A percentile compares a stretch with the other conserved stretches of the same genome.
Evolutionary conservation across 2,329 filamentous ascomycete genomes (phyloP).

Genomic region (Alternaria sp.): DNA sequence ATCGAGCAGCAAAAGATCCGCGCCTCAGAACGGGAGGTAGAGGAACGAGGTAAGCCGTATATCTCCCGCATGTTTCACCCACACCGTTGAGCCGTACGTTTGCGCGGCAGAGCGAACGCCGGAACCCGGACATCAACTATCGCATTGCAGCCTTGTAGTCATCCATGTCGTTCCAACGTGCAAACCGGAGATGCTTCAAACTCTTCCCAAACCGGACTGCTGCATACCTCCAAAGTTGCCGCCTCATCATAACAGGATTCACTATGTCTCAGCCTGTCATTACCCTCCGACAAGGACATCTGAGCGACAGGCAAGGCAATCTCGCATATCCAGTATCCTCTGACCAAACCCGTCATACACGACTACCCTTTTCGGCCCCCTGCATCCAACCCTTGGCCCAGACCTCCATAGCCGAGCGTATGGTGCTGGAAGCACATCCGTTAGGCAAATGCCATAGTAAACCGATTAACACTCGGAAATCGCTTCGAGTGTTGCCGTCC

Average conservation of each 20-base stretch:
- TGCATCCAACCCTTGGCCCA: slow-evolving; percentile 27
- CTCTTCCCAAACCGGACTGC: slow-evolving; percentile 21
- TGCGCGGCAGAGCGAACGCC: slow-evolving; percentile 19
- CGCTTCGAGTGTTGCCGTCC: slow-evolving; percentile 3
- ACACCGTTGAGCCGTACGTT: slow-evolving; percentile 19
- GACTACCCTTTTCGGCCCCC: slow-evolving; percentile 20
- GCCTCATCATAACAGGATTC: slow-evolving; percentile 13
- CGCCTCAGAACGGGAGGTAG: slow-evolving; percentile 72
- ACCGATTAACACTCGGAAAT: slow-evolving; percentile 8
- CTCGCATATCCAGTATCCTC: slow-evolving; percentile 2
- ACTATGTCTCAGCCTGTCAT: slow-evolving; percentile 30
- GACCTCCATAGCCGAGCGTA: slow-evolving; percentile 7
- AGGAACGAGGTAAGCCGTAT: slow-evolving; percentile 64
- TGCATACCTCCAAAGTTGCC: slow-evolving; percentile 19
- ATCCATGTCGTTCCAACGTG: neutral
- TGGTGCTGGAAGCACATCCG: slow-evolving; percentile 13
- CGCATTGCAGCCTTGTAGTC: slow-evolving; percentile 17
- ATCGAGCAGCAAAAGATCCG: slow-evolving; percentile 75
- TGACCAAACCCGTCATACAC: slow-evolving; percentile 9
- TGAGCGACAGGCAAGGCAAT: slow-evolving; percentile 4
- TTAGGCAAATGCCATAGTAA: slow-evolving; percentile 11
- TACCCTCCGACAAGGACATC: slow-evolving; percentile 12
- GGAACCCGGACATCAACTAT: slow-evolving; percentile 7
- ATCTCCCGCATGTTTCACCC: slow-evolving; percentile 17
- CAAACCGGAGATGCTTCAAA: slow-evolving; percentile 24